Percentiles rank a stretch among this genome's conserved stretches.
Evolutionary conservation across 2,329 filamentous ascomycete species (phyloP).

Genomic region (Talaromyces amestolkiae): DNA sequence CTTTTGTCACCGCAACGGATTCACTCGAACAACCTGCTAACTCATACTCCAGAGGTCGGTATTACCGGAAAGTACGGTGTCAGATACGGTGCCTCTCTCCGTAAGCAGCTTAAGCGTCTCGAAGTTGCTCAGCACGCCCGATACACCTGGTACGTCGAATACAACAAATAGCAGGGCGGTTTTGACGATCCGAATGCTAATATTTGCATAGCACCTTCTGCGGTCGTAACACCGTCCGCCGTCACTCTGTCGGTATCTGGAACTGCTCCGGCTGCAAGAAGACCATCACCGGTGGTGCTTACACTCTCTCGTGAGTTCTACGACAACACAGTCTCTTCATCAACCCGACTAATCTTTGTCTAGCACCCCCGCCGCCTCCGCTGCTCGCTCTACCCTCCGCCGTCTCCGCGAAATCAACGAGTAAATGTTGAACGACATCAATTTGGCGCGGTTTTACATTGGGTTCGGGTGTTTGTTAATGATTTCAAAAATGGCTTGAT

Average conservation of each 20-base stretch:
- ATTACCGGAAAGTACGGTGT: constrained; percentile 99
- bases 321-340: not conserved
- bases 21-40: constrained; percentile 19
- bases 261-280: constrained; percentile 94
- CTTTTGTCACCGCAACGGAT: not conserved
- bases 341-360: constrained; percentile 22
- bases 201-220: constrained; percentile 72
- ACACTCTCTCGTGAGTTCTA: constrained; percentile 85
- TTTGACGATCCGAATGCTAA: not conserved
- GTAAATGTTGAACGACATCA: constrained; percentile 50
- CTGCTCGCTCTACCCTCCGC: constrained; percentile 93
- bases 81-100: constrained; percentile 98
- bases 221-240: constrained; percentile 92
- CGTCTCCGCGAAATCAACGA: constrained; percentile 96
- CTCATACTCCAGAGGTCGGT: constrained; percentile 67
- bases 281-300: constrained; percentile 89
- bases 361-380: constrained; percentile 87
- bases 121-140: constrained; percentile 98
- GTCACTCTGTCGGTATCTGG: constrained; percentile 92
- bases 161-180: not conserved
- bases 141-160: constrained; percentile 62
- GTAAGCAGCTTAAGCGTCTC: constrained; percentile 99
- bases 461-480: constrained; percentile 17
- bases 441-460: constrained; percentile 20
- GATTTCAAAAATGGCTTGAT: constrained; percentile 20